Evolutionary conservation across 352 stramenopile species (phyloP).

Genomic region (Globisporangium echinulatum): DNA sequence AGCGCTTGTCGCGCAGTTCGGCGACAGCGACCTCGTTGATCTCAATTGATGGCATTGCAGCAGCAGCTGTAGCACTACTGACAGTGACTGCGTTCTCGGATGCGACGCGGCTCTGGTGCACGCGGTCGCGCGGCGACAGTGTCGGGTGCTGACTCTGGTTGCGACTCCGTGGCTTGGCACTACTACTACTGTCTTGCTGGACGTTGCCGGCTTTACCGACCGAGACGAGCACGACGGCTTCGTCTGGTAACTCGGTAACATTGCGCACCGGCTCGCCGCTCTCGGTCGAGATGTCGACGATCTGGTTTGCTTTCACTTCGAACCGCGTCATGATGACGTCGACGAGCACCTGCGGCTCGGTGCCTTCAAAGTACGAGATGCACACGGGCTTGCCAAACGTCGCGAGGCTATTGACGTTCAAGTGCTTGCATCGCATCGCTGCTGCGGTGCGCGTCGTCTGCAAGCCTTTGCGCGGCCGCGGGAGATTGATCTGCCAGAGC

Average conservation of each 20-base stretch:
- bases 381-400: slow-evolving; percentile 73
- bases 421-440: slow-evolving; percentile 39
- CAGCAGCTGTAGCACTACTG: slow-evolving; percentile 31
- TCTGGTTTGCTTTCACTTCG: slow-evolving; percentile 64
- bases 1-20: slow-evolving; percentile 34
- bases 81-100: slow-evolving; percentile 42
- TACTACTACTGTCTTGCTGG: slow-evolving; percentile 33
- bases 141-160: slow-evolving; percentile 12
- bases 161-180: slow-evolving; percentile 8
- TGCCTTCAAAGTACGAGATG: slow-evolving; percentile 79
- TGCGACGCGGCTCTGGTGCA: slow-evolving; percentile 45
- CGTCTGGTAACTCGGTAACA: slow-evolving; percentile 41
- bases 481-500: slow-evolving; percentile 78
- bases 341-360: slow-evolving; percentile 59
- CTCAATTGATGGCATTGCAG: slow-evolving; percentile 5
- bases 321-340: slow-evolving; percentile 78
- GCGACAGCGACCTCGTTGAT: slow-evolving; percentile 23
- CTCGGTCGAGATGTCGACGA: slow-evolving; percentile 70
- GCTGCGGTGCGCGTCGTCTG: slow-evolving; percentile 25
- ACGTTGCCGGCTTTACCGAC: slow-evolving; percentile 76
- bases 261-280: slow-evolving; percentile 61
- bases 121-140: slow-evolving; percentile 26
- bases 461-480: slow-evolving; percentile 54
- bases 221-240: slow-evolving; percentile 66
- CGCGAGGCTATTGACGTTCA: slow-evolving; percentile 75